Conservation (phyloP, 2,329 filamentous ascomycete species). For the Triangularia setosa region DNA sequence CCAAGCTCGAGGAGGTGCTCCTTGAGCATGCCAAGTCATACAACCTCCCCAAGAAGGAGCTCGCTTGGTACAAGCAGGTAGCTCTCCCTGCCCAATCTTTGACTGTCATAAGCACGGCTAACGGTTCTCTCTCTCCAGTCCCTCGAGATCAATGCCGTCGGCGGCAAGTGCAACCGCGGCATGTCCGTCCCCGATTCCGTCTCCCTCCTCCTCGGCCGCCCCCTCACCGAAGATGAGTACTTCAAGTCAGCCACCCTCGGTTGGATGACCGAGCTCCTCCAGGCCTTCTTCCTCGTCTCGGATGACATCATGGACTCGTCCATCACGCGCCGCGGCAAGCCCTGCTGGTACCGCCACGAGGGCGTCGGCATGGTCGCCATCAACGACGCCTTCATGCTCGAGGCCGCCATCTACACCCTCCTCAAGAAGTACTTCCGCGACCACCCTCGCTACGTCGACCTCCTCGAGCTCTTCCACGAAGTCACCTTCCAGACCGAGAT, state of each 20-base stretch:
- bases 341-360: slow-evolving; percentile 93
- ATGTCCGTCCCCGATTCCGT: slow-evolving; percentile 95
- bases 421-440: slow-evolving; percentile 90
- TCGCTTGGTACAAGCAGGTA: slow-evolving; percentile 85
- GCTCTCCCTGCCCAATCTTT: slow-evolving; percentile 22
- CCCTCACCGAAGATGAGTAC: slow-evolving; percentile 77
- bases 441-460: slow-evolving; percentile 83
- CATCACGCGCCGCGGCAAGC: slow-evolving; percentile 88
- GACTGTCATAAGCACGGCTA: slow-evolving; percentile 2
- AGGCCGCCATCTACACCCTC: slow-evolving; percentile 82
- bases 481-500: slow-evolving; percentile 90
- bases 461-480: slow-evolving; percentile 96
- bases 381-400: slow-evolving; percentile 97
- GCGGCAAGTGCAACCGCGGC: slow-evolving; percentile 97
- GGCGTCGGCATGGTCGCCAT: slow-evolving; percentile 94
- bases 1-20: slow-evolving; percentile 77
- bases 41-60: slow-evolving; percentile 74
- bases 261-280: slow-evolving; percentile 97
- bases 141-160: slow-evolving; percentile 79
- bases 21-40: slow-evolving; percentile 74
- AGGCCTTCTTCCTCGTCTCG: slow-evolving; percentile 97
- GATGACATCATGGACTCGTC: slow-evolving; percentile 98
- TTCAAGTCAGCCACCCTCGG: slow-evolving; percentile 84
- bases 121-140: slow-evolving; percentile 47
- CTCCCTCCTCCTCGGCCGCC: slow-evolving; percentile 67